Percentiles rank a stretch among this genome's conserved stretches.
Evolutionary conservation across 78 protist species (phyloP).

Genomic region (Creolimax fragrantissima): DNA sequence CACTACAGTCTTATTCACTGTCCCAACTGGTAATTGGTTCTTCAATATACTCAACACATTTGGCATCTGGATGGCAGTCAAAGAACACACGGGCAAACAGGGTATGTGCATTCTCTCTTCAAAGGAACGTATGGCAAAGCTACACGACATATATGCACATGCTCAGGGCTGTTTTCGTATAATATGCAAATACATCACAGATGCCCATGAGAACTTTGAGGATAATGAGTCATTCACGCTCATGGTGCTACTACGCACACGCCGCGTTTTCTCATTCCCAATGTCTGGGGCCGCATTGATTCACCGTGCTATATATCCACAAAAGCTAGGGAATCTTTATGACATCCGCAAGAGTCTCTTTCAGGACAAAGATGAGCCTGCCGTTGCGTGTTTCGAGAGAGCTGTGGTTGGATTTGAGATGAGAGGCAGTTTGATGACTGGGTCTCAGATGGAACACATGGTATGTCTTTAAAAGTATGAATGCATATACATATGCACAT

Average conservation of each 20-base stretch:
- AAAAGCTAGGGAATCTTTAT: not conserved
- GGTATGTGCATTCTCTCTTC: not conserved
- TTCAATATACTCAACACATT: not conserved
- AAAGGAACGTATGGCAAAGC: not conserved
- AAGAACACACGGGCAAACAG: not conserved
- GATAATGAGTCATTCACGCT: too few species aligned
- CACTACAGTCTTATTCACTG: not conserved
- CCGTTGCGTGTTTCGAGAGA: not conserved
- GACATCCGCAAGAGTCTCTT: not conserved
- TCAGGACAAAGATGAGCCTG: not conserved
- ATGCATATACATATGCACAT: not conserved
- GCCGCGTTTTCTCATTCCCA: not conserved
- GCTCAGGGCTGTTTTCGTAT: too few species aligned
- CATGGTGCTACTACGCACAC: not conserved
- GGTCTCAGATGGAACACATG: not conserved
- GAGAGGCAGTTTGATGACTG: not conserved
- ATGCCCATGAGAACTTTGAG: too few species aligned
- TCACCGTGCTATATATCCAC: not conserved
- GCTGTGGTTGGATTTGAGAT: not conserved
- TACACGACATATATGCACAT: too few species aligned
- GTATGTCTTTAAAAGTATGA: too few species aligned
- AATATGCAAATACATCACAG: too few species aligned
- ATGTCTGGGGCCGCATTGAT: not conserved
- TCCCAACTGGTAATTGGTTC: not conserved
- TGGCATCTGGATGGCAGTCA: not conserved